Evolutionary conservation across 2,329 filamentous ascomycete genomes (phyloP).

Genomic region (Aureobasidium sp.): DNA sequence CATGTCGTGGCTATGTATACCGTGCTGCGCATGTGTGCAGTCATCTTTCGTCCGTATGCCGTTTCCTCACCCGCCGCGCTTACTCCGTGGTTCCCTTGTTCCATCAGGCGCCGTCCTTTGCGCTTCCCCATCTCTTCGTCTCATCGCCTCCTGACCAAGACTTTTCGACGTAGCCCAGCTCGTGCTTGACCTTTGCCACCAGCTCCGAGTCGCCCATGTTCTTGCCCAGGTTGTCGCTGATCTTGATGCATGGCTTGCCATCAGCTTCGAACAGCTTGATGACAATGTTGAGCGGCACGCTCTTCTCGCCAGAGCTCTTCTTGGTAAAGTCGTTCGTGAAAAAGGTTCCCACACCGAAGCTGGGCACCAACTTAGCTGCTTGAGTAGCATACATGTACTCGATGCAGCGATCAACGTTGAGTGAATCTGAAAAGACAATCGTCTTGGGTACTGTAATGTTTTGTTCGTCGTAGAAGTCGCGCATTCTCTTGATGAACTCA

Average conservation of each 20-base stretch:
- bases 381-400: slow-evolving; percentile 84
- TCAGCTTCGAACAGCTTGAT: slow-evolving; percentile 88
- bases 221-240: slow-evolving; percentile 82
- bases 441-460: slow-evolving; percentile 75
- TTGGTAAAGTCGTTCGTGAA: slow-evolving; percentile 87
- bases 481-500: slow-evolving; percentile 71
- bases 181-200: slow-evolving; percentile 74
- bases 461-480: slow-evolving; percentile 69
- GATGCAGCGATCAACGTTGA: slow-evolving; percentile 84
- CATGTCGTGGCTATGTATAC: slow-evolving; percentile 7
- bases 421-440: slow-evolving; percentile 91
- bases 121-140: slow-evolving; percentile 66
- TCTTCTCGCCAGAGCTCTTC: slow-evolving; percentile 68
- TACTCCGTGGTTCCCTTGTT: background rate
- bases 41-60: slow-evolving; percentile 4
- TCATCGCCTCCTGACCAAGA: slow-evolving; percentile 81
- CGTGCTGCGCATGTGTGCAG: background rate
- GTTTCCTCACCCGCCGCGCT: background rate
- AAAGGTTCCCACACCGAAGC: slow-evolving; percentile 92
- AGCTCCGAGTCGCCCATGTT: slow-evolving; percentile 82
- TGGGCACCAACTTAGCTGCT: slow-evolving; percentile 70
- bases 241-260: slow-evolving; percentile 80
- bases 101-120: slow-evolving; percentile 1
- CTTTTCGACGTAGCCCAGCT: slow-evolving; percentile 79
- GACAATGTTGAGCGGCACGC: slow-evolving; percentile 88